phyloP scores from a whole-genome alignment of 768 basidiomycete species.

The Boletus rubropictus region DNA sequence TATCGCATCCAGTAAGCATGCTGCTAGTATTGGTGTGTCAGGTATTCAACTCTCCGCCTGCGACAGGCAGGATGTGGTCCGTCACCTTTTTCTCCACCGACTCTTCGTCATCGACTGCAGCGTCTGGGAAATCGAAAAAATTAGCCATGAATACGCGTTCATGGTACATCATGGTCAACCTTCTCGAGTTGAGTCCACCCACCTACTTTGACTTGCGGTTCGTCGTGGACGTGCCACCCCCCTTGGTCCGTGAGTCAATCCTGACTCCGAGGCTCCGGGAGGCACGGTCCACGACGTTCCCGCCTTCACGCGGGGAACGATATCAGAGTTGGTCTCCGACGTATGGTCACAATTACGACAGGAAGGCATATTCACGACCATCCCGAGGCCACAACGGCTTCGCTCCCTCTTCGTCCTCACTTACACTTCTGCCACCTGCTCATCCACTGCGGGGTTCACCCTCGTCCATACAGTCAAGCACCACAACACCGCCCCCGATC shows the following conservation, averaged over 20 bases:
- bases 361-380: background rate
- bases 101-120: background rate
- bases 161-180: constrained; percentile 42
- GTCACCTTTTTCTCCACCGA: constrained; percentile 18
- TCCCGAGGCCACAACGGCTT: background rate
- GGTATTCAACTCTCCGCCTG: background rate
- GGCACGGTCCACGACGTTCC: constrained; percentile 1
- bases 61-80: constrained; percentile 23
- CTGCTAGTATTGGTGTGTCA: background rate
- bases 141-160: background rate
- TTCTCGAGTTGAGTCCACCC: constrained; percentile 16
- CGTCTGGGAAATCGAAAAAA: constrained; percentile 8
- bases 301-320: background rate
- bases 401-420: background rate
- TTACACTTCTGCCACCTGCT: background rate
- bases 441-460: background rate
- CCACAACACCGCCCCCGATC: background rate
- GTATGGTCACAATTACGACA: background rate
- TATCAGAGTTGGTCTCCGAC: background rate
- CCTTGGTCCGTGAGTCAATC: background rate
- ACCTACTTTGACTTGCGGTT: constrained; percentile 17
- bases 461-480: background rate
- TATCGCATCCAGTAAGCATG: constrained; percentile 38
- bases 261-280: background rate
- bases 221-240: constrained; percentile 2